A percentile compares a stretch with the other conserved stretches of the same genome.
These are phyloP conservation scores for Didymella pomorum DNA, from an alignment of 2,329 filamentous ascomycete genomes.

Conservation along the genomic window DNA sequence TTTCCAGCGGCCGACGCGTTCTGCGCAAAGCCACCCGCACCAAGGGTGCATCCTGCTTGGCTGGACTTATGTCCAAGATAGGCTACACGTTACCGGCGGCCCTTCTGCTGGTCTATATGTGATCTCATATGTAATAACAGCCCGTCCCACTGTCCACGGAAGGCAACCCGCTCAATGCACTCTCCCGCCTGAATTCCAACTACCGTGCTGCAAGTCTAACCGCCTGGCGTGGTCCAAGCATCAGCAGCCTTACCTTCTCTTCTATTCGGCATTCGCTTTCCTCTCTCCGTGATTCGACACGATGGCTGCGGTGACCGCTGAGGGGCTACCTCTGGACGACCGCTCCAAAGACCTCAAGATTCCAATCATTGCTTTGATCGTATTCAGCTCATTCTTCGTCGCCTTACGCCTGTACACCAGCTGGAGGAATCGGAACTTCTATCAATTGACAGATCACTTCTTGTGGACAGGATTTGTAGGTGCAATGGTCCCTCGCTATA, in stretches of 20 bases:
- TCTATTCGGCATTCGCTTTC: constrained; percentile 1
- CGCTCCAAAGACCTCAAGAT: constrained; percentile 36
- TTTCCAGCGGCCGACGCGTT: constrained; percentile 6
- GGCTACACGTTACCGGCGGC: neutral
- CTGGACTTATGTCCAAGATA: neutral
- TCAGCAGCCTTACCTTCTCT: constrained; percentile 5
- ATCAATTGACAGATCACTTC: constrained; percentile 36
- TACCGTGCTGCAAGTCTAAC: constrained; percentile 6
- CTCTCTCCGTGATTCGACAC: neutral
- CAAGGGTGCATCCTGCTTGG: constrained; percentile 7
- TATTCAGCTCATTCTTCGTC: constrained; percentile 38
- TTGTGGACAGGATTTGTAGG: constrained; percentile 37
- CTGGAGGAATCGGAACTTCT: constrained; percentile 33
- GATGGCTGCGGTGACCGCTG: constrained; percentile 25
- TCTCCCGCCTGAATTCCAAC: constrained; percentile 1
- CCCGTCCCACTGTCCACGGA: constrained; percentile 1
- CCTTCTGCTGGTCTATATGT: constrained; percentile 8
- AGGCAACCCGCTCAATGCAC: constrained; percentile 6
- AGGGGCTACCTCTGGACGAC: constrained; percentile 31
- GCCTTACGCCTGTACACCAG: constrained; percentile 30
- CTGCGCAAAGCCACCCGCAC: constrained; percentile 18
- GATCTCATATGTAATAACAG: constrained; percentile 17
- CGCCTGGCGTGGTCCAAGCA: constrained; percentile 18
- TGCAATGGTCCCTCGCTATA: neutral
- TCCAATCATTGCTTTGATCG: constrained; percentile 30